These are phyloP conservation scores for Backusella westeae DNA, from an alignment of 192 early-diverging fungal species.

Conservation along the genomic window DNA sequence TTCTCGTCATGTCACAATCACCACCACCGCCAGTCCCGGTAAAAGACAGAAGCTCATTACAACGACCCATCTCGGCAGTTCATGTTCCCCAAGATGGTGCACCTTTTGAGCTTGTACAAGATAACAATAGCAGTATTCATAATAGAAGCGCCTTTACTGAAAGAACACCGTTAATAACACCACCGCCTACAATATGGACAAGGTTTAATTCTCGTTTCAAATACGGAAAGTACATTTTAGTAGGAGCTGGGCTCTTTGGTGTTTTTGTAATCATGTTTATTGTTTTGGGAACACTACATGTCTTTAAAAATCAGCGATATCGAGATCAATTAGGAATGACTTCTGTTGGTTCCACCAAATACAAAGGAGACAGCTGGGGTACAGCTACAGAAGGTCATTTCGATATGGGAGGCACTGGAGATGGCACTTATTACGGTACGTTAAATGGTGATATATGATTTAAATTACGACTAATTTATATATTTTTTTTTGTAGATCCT, in stretches of 20 bases:
- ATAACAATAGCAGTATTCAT: background rate
- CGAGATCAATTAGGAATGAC: background rate
- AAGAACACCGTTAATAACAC: constrained; percentile 8
- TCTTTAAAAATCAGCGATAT: constrained; percentile 21
- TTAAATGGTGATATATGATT: background rate
- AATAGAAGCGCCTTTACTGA: background rate
- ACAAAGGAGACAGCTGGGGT: constrained; percentile 28
- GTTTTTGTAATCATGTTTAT: constrained; percentile 28
- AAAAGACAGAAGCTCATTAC: background rate
- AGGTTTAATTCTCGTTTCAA: constrained; percentile 13
- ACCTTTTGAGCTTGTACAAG: background rate
- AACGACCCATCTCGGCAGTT: background rate
- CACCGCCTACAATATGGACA: constrained; percentile 25
- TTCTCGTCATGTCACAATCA: background rate
- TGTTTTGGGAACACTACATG: constrained; percentile 14
- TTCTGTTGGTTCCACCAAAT: constrained; percentile 25
- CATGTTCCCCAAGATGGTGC: background rate
- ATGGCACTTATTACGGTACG: constrained; percentile 52
- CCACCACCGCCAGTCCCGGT: background rate
- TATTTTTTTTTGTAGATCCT: constrained; percentile 16
- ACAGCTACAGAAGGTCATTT: constrained; percentile 26
- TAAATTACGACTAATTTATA: background rate
- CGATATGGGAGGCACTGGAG: constrained; percentile 38
- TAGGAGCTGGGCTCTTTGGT: constrained; percentile 2
- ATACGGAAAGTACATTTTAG: constrained; percentile 9